Evolutionary conservation across 768 basidiomycete genomes (phyloP).

Genomic region (Pleurotus pulmonarius): DNA sequence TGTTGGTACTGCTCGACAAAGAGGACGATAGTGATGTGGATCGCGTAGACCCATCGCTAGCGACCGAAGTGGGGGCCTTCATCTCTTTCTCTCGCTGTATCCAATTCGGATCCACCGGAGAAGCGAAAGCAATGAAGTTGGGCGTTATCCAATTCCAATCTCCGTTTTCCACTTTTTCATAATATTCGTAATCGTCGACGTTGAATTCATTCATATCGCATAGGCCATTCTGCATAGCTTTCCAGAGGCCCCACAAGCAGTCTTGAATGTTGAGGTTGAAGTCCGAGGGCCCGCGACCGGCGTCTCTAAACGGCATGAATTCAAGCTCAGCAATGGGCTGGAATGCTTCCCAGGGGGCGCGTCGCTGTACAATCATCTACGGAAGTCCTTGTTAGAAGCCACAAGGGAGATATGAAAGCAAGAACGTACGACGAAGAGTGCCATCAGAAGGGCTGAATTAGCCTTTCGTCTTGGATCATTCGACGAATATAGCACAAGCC

Average conservation of each 20-base stretch:
- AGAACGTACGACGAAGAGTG: conserved; percentile 80
- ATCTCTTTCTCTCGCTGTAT: conserved; percentile 73
- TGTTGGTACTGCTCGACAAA: conserved; percentile 28
- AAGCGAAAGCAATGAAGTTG: conserved; percentile 91
- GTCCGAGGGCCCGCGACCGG: conserved; percentile 87
- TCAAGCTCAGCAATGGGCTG: conserved; percentile 89
- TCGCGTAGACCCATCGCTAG: conserved; percentile 17
- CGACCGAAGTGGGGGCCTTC: conserved; percentile 31
- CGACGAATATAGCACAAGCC: conserved; percentile 85
- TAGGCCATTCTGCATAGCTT: conserved; percentile 86
- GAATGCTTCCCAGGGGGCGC: conserved; percentile 92
- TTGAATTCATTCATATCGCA: conserved; percentile 95
- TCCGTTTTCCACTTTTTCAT: conserved; percentile 93
- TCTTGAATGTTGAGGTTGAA: conserved; percentile 94
- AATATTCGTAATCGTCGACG: conserved; percentile 88
- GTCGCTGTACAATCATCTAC: conserved; percentile 90
- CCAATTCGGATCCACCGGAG: conserved; percentile 80
- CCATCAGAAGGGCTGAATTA: conserved; percentile 92
- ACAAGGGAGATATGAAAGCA: conserved; percentile 1
- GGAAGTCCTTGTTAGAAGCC: conserved; percentile 12
- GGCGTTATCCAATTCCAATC: conserved; percentile 97
- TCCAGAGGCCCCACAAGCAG: conserved; percentile 85
- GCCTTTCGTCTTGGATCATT: conserved; percentile 84
- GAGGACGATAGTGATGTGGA: conserved; percentile 17
- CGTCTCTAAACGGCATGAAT: conserved; percentile 95